Base-by-base conservation (phyloP, 495 filamentous ascomycete genomes). In the Penicillium argentinense region DNA sequence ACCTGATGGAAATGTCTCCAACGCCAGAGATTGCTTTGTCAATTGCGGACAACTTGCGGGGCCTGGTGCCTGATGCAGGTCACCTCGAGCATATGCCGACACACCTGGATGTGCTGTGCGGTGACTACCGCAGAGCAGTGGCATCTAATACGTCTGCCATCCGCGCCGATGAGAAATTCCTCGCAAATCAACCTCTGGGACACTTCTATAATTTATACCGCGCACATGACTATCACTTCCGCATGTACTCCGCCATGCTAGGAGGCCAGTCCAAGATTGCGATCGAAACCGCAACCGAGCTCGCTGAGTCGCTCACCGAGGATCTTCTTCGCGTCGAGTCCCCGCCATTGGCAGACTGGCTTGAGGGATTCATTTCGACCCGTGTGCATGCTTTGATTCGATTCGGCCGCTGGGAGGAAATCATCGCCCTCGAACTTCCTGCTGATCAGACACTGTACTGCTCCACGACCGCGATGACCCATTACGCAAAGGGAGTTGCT, bases 11-110 rank as follows among this genome's bases (percentile, higher is more conserved):
- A 56, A 87, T 87, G 84, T 87, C 83, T 3, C 49, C 60, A 0
- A 72, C 72, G 1, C 85, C 85, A 0, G 84, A 86, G 43, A 57
- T 51, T 4, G 84, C 79, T 0, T 60, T 87, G 2, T 60, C 62
- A 2, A 69, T 70, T 5, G 82, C 84, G 0, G 77, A 86, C 43
- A 68, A 72, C 30, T 73, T 88, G 2, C 78, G 83, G 2, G 75
- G 73, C 1, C 71, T 87, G 1, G 74, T 84, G 0, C 84, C 85
- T 0, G 82, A 87, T 42, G 72, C 80, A 0, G 85, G 85, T 3
- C 85, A 88, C 54, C 69, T 88, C n/a, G 75, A 82, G 37, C 85
- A 88, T 52, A 88, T 88, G 85, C 84, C 84, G 0, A 76, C 75
- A 0, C 85, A 88, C 54, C 64, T 88, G 19, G 83, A 87, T 60